Base-by-base conservation (phyloP, 2,329 filamentous ascomycete species). In the Aspergillus pseudonomiae region DNA sequence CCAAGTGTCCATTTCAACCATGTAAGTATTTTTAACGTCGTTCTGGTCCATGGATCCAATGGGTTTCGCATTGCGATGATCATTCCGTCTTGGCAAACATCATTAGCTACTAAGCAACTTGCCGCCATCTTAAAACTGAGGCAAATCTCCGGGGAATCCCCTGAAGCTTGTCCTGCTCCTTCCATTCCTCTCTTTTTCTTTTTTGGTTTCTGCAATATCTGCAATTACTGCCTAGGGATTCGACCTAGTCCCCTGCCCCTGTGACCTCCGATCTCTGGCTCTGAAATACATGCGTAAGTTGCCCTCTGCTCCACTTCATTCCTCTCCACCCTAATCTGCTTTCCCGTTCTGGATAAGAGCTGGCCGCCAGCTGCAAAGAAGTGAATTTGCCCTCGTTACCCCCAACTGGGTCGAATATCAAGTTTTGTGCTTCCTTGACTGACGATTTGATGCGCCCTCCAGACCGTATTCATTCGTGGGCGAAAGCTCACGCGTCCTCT, bases 401-500 rank as follows among this genome's bases (percentile, higher is more conserved):
- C n/a, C 53, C 48, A 41, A 46, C 26, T 24, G 32, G 24, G 28
- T 57, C 41, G 24, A 32, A n/a, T 46, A 21, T n/a, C 55, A 28
- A 16, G 21, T 56, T 28, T n/a, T 1, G 19, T 19, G 6, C 7
- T 16, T 30, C 9, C 34, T 48, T 30, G 55, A 60, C 54, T 39
- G 52, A 55, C 52, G 52, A 24, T 26, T 55, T 55, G 52, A 55
- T 55, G 52, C 36, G 30, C 14, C 34, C 41, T 48, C 26, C 24
- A 77, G 75, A 77, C 75, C 74, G 74, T 64, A 76, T 77, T 74
- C 69, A 73, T 65, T 76, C 75, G 75, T 77, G 75, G 75, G 75
- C 75, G 75, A 77, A 76, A 77, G 75, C 75, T 77, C 75, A 77
- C 75, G 74, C 74, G 26, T 73, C 72, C 39, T 68, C 68, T 64